phyloP scores from a whole-genome alignment of 257 asterid species.

The Scutellaria minor region DNA sequence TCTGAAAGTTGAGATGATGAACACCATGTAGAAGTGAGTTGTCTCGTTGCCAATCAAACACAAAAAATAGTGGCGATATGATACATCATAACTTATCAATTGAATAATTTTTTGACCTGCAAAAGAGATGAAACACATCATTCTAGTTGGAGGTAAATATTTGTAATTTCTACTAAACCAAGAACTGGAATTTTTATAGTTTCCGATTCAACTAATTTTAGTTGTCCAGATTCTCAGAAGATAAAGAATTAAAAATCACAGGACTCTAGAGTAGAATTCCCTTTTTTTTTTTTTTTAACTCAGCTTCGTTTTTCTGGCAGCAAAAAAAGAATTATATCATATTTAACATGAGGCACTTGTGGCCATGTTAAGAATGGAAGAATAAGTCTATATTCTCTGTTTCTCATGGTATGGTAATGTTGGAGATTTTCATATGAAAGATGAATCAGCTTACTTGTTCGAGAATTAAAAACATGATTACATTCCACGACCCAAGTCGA shows the following conservation, averaged over 20 bases:
- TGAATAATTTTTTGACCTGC: constrained; percentile 64
- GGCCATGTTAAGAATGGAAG: neutral
- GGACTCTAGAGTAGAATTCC: no score
- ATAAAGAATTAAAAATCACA: neutral
- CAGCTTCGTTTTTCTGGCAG: neutral
- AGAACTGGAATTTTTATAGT: neutral
- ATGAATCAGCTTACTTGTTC: constrained; percentile 67
- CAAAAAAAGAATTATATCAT: neutral
- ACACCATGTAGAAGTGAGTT: constrained; percentile 5
- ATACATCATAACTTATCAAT: constrained; percentile 36
- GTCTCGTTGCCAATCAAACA: constrained; percentile 19
- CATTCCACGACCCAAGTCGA: constrained; percentile 88
- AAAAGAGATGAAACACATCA: constrained; percentile 29
- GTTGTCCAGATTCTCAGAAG: neutral
- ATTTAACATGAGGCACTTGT: neutral
- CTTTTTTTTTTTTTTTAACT: no score
- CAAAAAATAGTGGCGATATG: constrained; percentile 14
- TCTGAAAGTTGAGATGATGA: constrained; percentile 12
- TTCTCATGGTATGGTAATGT: constrained; percentile 4
- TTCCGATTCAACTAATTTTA: neutral
- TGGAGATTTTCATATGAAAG: neutral
- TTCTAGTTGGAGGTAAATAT: constrained; percentile 9
- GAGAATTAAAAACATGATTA: constrained; percentile 78
- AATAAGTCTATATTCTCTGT: neutral
- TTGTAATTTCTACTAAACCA: neutral